Conservation (phyloP, 768 basidiomycete genomes). For the Leccinum subgranulosum region DNA sequence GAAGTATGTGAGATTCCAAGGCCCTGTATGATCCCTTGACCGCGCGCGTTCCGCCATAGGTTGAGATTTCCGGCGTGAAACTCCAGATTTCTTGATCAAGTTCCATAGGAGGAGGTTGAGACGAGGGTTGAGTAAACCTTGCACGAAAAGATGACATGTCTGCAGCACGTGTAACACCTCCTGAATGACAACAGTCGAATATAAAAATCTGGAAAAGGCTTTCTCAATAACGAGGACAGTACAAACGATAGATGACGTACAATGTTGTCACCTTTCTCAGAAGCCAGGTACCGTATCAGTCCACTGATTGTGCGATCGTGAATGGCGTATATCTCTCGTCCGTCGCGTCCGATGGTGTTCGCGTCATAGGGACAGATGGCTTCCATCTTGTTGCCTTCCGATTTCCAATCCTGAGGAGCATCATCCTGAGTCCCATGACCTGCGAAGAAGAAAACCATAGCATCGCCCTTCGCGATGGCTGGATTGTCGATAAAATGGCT, state of each 20-base stretch:
- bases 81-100: conserved; percentile 10
- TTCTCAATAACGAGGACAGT: neutral
- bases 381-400: conserved; percentile 13
- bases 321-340: conserved; percentile 8
- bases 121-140: conserved; percentile 9
- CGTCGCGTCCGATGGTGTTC: conserved; percentile 4
- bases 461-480: conserved; percentile 9
- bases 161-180: conserved; percentile 10
- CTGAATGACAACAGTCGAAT: conserved; percentile 22
- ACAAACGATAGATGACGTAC: neutral
- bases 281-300: conserved; percentile 15
- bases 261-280: conserved; percentile 17
- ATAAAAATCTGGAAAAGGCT: conserved; percentile 7
- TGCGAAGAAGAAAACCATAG: conserved; percentile 19
- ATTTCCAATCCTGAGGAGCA: conserved; percentile 15
- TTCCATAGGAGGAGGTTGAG: conserved; percentile 11
- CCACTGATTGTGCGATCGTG: conserved; percentile 15
- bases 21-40: conserved; percentile 10
- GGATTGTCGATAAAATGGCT: conserved; percentile 9
- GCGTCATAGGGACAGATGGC: conserved; percentile 14
- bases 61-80: neutral
- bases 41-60: conserved; percentile 6
- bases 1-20: conserved; percentile 19
- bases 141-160: neutral
- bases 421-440: conserved; percentile 12